Evolutionary conservation across 2,329 filamentous ascomycete species (phyloP), one percentile per base, ranked within the genome.

Genomic region (Gnomoniopsis sp.): DNA sequence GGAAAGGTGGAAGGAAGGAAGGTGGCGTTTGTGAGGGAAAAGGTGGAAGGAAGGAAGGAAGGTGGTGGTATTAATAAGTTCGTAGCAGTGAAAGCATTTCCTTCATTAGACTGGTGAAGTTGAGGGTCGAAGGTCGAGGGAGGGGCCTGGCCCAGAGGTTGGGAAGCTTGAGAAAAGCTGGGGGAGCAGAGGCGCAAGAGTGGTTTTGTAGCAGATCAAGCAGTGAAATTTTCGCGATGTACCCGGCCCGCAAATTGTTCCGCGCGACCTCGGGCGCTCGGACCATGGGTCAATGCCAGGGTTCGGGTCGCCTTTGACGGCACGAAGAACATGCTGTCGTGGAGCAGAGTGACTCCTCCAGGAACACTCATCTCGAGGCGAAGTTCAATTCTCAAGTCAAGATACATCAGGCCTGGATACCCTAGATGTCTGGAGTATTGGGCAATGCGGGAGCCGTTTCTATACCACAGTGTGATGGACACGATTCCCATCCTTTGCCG

Each of bases 141-240:
- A 30, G 52, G 52, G 59, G 47, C 43, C 36, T 44, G 17, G 55
- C 55, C 59, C 56, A 51, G 22, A 14, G 51, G 34, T 41, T 48
- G 11, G 52, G 21, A n/a, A 17, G 4, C 36, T 38, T 38, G 36
- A 38, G 12, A 15, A 38, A 11, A 38, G 36, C 36, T 38, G 11
- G 36, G 26, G 14, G 36, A 47, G 23, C 26, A 22, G 36, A 36
- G 2, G 15, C 43, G 51, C 30, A 26, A 17, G 21, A n/a, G 41
- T 34, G 41, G 51, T 36, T 47, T 47, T 36, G 23, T 21, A 47
- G 38, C 14, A 38, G 26, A 8, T 30, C 26, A 30, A 30, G 26
- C 26, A 30, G 52, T 22, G 43, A 48, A 48, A 36, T 54, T 48
- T 54, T 47, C 44, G 43, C 52, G 23, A 7, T 14, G 12, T 3